Base-by-base conservation (phyloP, 495 filamentous ascomycete genomes). In the Penicillium lividum region DNA sequence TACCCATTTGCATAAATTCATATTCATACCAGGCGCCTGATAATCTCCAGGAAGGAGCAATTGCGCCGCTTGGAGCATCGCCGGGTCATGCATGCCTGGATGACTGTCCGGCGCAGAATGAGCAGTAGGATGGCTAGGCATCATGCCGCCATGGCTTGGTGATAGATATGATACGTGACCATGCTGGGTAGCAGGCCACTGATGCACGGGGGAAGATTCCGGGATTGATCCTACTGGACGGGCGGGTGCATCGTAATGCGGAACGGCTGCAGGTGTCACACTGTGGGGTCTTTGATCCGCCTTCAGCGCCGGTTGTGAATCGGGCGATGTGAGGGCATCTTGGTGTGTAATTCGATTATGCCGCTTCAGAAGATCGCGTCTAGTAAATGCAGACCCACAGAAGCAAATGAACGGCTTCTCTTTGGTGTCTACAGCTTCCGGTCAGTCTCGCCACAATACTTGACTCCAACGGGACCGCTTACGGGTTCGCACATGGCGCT, bases 401-500 rank as follows among this genome's bases (percentile, higher is more conserved):
- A 77, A 79, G 61, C 80, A 82, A 43, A 78, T 73, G 62, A 80
- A 82, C 13, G 80, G 80, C 57, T 82, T 82, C 63, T 82, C 80
- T 53, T 80, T 81, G 33, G 80, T 82, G 64, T 82, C 80, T 82
- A 62, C 28, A 36, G 31, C 38, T 46, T 16, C 27, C 44, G 47
- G 49, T 71, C 51, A 73, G 60, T 55, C 34, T 49, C 42, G 44
- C 16, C 50, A 27, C 18, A 27, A 59, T 30, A 27, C 51, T 59
- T 48, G 64, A 66, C 68, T 60, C 65, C 69, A 69, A 60, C 64
- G 61, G 60, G 50, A 18, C 36, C 60, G 63, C 71, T 69, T 75
- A 82, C 80, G 80, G 54, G 80, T 82, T 61, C 80, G 77, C 53
- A 81, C 76, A 68, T 82, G 80, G 61, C 80, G 78, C 70, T 81